phyloP scores from a whole-genome alignment of 208 protist species.

The Trypanosoma melophagium region DNA sequence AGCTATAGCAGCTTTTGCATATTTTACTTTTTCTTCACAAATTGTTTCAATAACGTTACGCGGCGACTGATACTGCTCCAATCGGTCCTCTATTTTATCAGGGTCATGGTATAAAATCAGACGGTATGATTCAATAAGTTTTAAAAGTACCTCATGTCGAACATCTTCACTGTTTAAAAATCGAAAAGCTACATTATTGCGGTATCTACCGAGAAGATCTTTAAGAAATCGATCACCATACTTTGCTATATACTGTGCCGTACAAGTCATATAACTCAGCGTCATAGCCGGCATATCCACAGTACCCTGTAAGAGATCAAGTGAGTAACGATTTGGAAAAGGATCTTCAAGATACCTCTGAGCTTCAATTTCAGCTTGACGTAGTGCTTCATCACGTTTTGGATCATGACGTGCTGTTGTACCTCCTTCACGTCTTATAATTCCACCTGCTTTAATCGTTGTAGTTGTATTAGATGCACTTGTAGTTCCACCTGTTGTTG shows the following conservation, averaged over 20 bases:
- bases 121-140: slow-evolving; percentile 78
- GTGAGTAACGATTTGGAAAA: slow-evolving; percentile 67
- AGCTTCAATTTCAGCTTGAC: slow-evolving; percentile 70
- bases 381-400: slow-evolving; percentile 66
- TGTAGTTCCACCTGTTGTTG: slow-evolving; percentile 26
- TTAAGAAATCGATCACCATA: slow-evolving; percentile 77
- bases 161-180: slow-evolving; percentile 79
- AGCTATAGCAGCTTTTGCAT: slow-evolving; percentile 70
- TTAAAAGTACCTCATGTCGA: slow-evolving; percentile 67
- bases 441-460: slow-evolving; percentile 42
- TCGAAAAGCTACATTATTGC: slow-evolving; percentile 66
- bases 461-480: slow-evolving; percentile 38
- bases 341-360: slow-evolving; percentile 77
- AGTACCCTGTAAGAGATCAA: slow-evolving; percentile 65
- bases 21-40: slow-evolving; percentile 74
- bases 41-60: slow-evolving; percentile 60
- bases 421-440: slow-evolving; percentile 58
- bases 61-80: slow-evolving; percentile 52
- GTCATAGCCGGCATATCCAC: slow-evolving; percentile 64
- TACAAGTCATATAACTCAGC: slow-evolving; percentile 72
- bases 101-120: slow-evolving; percentile 60
- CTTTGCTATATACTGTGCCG: slow-evolving; percentile 88
- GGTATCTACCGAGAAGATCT: slow-evolving; percentile 54
- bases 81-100: slow-evolving; percentile 73
- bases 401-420: slow-evolving; percentile 52